Conservation (phyloP, 2,329 filamentous ascomycete species). For the Stemphylium beticola region DNA sequence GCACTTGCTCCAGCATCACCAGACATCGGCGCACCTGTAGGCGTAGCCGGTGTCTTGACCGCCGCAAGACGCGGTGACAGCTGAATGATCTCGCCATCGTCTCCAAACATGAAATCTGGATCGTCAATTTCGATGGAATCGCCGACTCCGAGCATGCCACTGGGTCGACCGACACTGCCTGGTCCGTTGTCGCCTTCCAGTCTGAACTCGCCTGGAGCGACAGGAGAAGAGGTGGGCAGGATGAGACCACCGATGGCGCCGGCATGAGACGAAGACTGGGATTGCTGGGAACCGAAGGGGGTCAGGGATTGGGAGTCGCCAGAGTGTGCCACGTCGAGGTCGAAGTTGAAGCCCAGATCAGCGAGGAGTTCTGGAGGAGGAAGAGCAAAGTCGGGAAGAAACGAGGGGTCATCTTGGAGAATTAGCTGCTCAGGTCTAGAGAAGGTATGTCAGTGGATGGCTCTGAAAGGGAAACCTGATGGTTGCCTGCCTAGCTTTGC, state of each 20-base stretch:
- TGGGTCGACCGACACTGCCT: slow-evolving; percentile 41
- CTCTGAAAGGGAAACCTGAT: not conserved
- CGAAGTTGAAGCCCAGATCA: slow-evolving; percentile 49
- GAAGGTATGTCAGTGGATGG: slow-evolving; percentile 7
- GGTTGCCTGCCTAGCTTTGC: slow-evolving; percentile 69
- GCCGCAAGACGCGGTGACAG: slow-evolving; percentile 31
- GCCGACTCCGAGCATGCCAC: slow-evolving; percentile 45
- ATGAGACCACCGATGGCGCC: slow-evolving; percentile 44
- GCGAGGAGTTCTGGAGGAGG: slow-evolving; percentile 64
- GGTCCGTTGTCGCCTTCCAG: slow-evolving; percentile 52
- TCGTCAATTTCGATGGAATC: slow-evolving; percentile 53
- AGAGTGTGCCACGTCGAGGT: slow-evolving; percentile 43
- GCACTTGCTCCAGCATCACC: slow-evolving; percentile 48
- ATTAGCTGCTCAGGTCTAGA: slow-evolving; percentile 75
- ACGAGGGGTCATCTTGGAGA: slow-evolving; percentile 81
- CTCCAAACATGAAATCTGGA: slow-evolving; percentile 67
- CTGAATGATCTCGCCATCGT: slow-evolving; percentile 65
- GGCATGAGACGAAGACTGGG: slow-evolving; percentile 27
- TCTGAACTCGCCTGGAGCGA: slow-evolving; percentile 48
- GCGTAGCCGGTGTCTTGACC: slow-evolving; percentile 21
- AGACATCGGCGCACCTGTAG: slow-evolving; percentile 19
- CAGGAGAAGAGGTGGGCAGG: slow-evolving; percentile 58
- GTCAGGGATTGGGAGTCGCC: slow-evolving; percentile 49
- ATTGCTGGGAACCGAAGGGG: slow-evolving; percentile 39
- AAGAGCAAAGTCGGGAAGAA: slow-evolving; percentile 70